A percentile compares a stretch with the other conserved stretches of the same genome.
Evolutionary conservation across 192 early-diverging fungal species (phyloP).

Genomic region (Bifiguratus adelaidae): DNA sequence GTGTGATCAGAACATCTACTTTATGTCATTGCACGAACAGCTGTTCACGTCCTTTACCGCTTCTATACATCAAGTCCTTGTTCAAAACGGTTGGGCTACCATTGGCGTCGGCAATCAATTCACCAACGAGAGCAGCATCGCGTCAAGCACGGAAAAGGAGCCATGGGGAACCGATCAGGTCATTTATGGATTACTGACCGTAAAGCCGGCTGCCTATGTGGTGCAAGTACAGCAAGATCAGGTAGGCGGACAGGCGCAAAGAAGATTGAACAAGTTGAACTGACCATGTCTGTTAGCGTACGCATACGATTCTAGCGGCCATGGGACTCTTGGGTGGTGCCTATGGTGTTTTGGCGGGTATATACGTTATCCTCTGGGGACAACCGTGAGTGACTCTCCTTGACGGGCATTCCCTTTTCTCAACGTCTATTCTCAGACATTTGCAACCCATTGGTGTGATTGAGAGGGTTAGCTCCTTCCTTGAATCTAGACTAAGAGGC

Average conservation of each 20-base stretch:
- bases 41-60: neutral
- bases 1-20: neutral
- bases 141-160: neutral
- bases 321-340: neutral
- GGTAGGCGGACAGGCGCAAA: neutral
- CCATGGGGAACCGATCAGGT: neutral
- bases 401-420: too few species aligned
- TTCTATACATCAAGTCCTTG: neutral
- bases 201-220: neutral
- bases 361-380: neutral
- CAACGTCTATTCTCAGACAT: too few species aligned
- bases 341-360: neutral
- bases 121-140: neutral
- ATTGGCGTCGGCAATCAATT: neutral
- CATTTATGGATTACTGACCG: neutral
- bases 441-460: too few species aligned
- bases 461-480: too few species aligned
- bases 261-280: too few species aligned
- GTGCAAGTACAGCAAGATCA: neutral
- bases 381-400: constrained; percentile 1
- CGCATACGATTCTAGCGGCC: neutral
- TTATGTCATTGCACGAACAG: neutral
- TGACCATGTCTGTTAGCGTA: too few species aligned
- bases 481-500: too few species aligned
- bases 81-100: neutral